phyloP scores from a whole-genome alignment of 2,329 filamentous ascomycete genomes.

The Ceratocystis albifundus region DNA sequence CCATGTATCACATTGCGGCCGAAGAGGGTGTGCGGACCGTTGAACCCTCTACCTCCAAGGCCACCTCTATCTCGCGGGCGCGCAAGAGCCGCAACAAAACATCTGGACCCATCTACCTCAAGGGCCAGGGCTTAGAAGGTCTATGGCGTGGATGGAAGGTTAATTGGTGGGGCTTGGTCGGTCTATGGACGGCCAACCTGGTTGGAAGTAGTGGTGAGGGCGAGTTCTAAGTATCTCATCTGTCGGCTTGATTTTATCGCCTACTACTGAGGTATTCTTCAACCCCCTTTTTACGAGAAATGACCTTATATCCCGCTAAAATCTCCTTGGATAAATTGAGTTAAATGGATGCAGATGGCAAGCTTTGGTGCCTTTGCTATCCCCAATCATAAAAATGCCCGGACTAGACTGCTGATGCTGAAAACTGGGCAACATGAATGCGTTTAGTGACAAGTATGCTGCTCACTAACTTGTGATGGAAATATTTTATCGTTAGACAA shows the following conservation, averaged over 20 bases:
- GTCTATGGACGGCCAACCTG: constrained; percentile 59
- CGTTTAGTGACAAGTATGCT: too few species aligned
- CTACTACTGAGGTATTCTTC: too few species aligned
- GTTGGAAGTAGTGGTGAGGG: constrained; percentile 51
- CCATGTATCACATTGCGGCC: constrained; percentile 74
- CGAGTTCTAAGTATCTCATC: constrained; percentile 37
- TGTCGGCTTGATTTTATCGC: not conserved
- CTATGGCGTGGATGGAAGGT: constrained; percentile 66
- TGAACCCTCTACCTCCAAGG: constrained; percentile 24
- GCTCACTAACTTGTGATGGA: not conserved
- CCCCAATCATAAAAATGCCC: not conserved
- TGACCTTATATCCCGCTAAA: not conserved
- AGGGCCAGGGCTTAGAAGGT: constrained; percentile 57
- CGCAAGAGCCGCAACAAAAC: constrained; percentile 24
- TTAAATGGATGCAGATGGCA: not conserved
- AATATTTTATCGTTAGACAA: not conserved
- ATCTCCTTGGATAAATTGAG: not conserved
- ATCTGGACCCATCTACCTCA: constrained; percentile 38
- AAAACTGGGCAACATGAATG: too few species aligned
- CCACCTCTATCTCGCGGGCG: constrained; percentile 16
- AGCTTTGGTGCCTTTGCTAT: not conserved
- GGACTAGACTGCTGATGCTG: not conserved
- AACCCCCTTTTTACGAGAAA: not conserved
- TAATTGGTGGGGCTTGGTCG: constrained; percentile 64
- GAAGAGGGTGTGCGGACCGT: constrained; percentile 61